phyloP scores from a whole-genome alignment of 2,329 filamentous ascomycete genomes.

The Plectosphaerella cucumerina region DNA sequence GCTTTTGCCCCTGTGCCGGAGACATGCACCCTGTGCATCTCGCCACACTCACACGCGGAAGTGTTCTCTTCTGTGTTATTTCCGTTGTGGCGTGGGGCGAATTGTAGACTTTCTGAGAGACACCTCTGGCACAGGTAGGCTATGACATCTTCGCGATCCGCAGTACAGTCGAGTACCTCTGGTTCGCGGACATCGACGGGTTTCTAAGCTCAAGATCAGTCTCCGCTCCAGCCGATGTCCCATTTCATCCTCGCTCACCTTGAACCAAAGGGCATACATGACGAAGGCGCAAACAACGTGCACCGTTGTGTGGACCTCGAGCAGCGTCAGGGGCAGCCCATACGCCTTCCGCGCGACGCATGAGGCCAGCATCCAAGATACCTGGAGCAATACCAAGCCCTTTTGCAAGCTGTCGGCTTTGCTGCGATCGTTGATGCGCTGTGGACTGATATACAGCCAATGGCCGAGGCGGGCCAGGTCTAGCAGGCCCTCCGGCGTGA shows the following conservation, averaged over 20 bases:
- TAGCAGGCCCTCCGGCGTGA: conserved; percentile 7
- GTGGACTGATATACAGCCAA: neutral
- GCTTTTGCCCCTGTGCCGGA: neutral
- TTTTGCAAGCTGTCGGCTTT: conserved; percentile 31
- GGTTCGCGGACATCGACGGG: neutral
- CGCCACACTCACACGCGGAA: neutral
- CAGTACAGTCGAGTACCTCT: neutral
- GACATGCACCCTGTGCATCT: neutral
- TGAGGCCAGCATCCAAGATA: conserved; percentile 31
- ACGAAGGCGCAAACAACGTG: conserved; percentile 20
- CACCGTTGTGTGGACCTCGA: conserved; percentile 28
- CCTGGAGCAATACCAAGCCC: conserved; percentile 29
- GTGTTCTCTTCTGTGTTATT: neutral
- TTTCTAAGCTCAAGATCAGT: neutral
- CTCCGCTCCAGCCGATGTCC: neutral
- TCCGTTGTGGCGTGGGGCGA: neutral
- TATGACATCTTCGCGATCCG: neutral
- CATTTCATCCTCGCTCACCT: neutral
- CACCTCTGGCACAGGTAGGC: neutral
- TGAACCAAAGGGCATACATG: neutral
- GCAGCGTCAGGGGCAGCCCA: conserved; percentile 27
- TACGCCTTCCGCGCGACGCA: conserved; percentile 23
- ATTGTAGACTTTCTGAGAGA: neutral
- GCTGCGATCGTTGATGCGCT: conserved; percentile 28
- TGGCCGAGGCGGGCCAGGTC: conserved; percentile 4